Percentiles rank a stretch among this genome's conserved stretches.
These are phyloP conservation scores for Blastosporella zonata DNA, from an alignment of 1,284 basidiomycete genomes.

Conservation along the genomic window DNA sequence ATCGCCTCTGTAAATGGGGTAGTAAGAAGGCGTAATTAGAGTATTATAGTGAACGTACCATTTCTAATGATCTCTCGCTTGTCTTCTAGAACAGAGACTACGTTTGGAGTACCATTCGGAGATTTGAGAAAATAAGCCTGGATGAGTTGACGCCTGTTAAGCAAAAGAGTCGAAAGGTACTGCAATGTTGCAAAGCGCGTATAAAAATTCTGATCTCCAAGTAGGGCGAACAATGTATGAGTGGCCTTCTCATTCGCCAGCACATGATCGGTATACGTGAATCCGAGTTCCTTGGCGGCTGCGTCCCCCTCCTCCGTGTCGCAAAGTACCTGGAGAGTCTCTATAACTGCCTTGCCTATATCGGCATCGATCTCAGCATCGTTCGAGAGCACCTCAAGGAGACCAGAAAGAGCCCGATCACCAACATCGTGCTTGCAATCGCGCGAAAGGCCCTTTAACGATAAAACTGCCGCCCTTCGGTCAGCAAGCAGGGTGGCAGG, in stretches of 20 bases:
- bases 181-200: slow-evolving; percentile 86
- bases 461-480: slow-evolving; percentile 86
- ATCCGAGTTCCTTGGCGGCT: slow-evolving; percentile 60
- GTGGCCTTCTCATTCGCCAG: slow-evolving; percentile 69
- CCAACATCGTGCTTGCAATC: slow-evolving; percentile 92
- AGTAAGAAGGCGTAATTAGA: neutral
- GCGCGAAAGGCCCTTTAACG: slow-evolving; percentile 88
- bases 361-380: slow-evolving; percentile 89
- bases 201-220: slow-evolving; percentile 81
- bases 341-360: slow-evolving; percentile 86
- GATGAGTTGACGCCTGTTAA: slow-evolving; percentile 76
- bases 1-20: slow-evolving; percentile 61
- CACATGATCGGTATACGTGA: slow-evolving; percentile 71
- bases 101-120: slow-evolving; percentile 66
- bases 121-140: slow-evolving; percentile 90
- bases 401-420: slow-evolving; percentile 67
- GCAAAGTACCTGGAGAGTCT: slow-evolving; percentile 79
- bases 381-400: slow-evolving; percentile 78
- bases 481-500: slow-evolving; percentile 86
- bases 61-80: slow-evolving; percentile 82
- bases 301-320: slow-evolving; percentile 54
- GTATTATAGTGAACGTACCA: slow-evolving; percentile 47
- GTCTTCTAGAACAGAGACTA: slow-evolving; percentile 77
- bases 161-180: slow-evolving; percentile 75
- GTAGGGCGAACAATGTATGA: slow-evolving; percentile 76